phyloP scores from a whole-genome alignment of 2,329 filamentous ascomycete species.

The Cladophialophora bantiana region DNA sequence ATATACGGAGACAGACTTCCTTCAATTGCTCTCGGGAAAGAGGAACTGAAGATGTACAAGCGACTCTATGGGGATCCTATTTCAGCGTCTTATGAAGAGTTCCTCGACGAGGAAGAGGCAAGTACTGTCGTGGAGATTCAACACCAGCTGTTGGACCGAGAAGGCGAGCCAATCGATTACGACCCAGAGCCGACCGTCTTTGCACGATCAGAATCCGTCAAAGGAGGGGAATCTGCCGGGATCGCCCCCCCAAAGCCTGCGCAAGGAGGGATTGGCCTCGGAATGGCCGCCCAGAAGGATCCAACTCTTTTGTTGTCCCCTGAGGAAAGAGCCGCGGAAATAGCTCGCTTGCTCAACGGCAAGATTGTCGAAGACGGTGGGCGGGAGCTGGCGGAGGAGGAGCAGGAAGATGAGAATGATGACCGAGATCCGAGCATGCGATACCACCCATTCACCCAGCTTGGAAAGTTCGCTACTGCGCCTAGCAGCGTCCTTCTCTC shows the following conservation, averaged over 20 bases:
- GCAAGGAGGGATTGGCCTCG: constrained; percentile 31
- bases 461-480: constrained; percentile 75
- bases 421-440: constrained; percentile 44
- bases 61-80: constrained; percentile 78
- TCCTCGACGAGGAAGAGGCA: constrained; percentile 41
- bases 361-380: constrained; percentile 54
- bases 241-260: constrained; percentile 7
- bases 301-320: constrained; percentile 33
- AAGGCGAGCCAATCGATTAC: constrained; percentile 48
- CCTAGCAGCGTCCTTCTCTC: constrained; percentile 80
- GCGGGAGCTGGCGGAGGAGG: neutral
- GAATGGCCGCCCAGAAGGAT: constrained; percentile 18
- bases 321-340: constrained; percentile 46
- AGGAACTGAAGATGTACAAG: constrained; percentile 78
- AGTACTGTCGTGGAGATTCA: constrained; percentile 45
- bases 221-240: constrained; percentile 1
- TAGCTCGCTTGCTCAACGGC: constrained; percentile 50
- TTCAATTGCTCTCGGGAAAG: constrained; percentile 69
- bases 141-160: constrained; percentile 48
- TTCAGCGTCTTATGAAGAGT: constrained; percentile 43
- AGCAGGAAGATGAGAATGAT: constrained; percentile 47
- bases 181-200: constrained; percentile 33
- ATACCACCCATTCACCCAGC: constrained; percentile 73
- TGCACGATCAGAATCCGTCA: neutral
- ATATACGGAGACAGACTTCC: constrained; percentile 80